phyloP scores from a whole-genome alignment of 1,284 basidiomycete species.

The Phellinidium pouzarii region DNA sequence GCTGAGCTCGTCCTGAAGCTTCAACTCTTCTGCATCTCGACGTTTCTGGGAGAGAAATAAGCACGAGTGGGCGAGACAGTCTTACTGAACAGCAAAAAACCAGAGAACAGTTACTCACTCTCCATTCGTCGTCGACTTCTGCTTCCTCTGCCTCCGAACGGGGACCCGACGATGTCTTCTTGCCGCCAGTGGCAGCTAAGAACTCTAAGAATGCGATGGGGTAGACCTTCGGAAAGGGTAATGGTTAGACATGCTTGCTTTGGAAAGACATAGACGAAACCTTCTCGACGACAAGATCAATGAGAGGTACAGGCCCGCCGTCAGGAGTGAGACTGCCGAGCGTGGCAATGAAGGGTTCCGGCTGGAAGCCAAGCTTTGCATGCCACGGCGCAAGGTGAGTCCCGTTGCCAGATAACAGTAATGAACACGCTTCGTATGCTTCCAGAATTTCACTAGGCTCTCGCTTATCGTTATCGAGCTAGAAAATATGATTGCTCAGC shows the following conservation, averaged over 20 bases:
- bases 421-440: conserved; percentile 61
- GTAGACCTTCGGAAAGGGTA: conserved; percentile 37
- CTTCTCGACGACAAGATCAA: conserved; percentile 75
- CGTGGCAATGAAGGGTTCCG: conserved; percentile 60
- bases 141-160: conserved; percentile 69
- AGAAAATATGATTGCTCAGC: conserved; percentile 8
- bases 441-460: conserved; percentile 83
- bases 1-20: conserved; percentile 47
- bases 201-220: conserved; percentile 63
- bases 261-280: conserved; percentile 33
- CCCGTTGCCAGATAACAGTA: conserved; percentile 78
- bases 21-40: conserved; percentile 47
- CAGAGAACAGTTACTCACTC: conserved; percentile 45
- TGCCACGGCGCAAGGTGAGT: conserved; percentile 86
- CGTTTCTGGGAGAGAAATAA: conserved; percentile 35
- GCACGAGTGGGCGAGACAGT: too few species aligned
- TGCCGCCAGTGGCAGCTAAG: conserved; percentile 45
- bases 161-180: conserved; percentile 48
- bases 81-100: too few species aligned
- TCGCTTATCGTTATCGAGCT: conserved; percentile 66
- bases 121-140: conserved; percentile 57
- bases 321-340: conserved; percentile 76
- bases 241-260: conserved; percentile 24
- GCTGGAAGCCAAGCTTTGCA: conserved; percentile 69
- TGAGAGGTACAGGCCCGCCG: conserved; percentile 71